A percentile compares a stretch with the other conserved stretches of the same genome.
phyloP scores from a whole-genome alignment of 1,139 yeast species.

The Entelexis sorbosivorans region DNA sequence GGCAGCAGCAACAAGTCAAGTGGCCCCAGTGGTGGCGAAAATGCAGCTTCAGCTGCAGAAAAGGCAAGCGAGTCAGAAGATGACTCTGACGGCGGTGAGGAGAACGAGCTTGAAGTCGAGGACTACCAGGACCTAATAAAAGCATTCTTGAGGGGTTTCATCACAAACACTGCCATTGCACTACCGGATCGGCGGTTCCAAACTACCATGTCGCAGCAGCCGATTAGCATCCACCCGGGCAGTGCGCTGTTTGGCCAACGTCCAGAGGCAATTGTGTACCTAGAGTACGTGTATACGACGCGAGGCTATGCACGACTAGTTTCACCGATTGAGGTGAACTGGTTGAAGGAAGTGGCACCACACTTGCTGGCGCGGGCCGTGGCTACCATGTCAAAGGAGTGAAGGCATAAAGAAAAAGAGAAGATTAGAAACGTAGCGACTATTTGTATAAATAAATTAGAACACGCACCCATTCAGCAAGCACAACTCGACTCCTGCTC shows the following conservation, averaged over 20 bases:
- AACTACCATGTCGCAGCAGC: slow-evolving; percentile 57
- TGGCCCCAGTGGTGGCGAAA: neutral
- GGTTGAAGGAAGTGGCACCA: slow-evolving; percentile 82
- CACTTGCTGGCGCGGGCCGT: slow-evolving; percentile 33
- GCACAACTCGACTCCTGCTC: slow-evolving; percentile 75
- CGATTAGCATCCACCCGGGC: slow-evolving; percentile 84
- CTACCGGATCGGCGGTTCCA: slow-evolving; percentile 90
- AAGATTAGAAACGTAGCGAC: neutral
- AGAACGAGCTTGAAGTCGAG: slow-evolving; percentile 1
- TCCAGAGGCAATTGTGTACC: slow-evolving; percentile 65
- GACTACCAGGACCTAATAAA: slow-evolving; percentile 50
- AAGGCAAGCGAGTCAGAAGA: neutral
- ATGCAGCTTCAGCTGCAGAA: too few species aligned
- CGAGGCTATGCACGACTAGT: slow-evolving; percentile 89
- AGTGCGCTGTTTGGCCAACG: slow-evolving; percentile 74
- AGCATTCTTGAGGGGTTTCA: slow-evolving; percentile 64
- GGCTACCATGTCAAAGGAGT: neutral
- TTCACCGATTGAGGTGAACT: slow-evolving; percentile 66
- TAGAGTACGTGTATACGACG: slow-evolving; percentile 85
- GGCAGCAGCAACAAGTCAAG: neutral
- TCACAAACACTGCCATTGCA: slow-evolving; percentile 82
- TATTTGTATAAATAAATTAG: slow-evolving; percentile 10
- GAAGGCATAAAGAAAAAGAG: neutral
- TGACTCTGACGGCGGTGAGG: slow-evolving; percentile 8
- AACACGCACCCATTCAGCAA: slow-evolving; percentile 38